Percentiles rank a stretch among this genome's conserved stretches.
Evolutionary conservation across 768 basidiomycete species (phyloP).

Genomic region (Phanerochaete carnosa): DNA sequence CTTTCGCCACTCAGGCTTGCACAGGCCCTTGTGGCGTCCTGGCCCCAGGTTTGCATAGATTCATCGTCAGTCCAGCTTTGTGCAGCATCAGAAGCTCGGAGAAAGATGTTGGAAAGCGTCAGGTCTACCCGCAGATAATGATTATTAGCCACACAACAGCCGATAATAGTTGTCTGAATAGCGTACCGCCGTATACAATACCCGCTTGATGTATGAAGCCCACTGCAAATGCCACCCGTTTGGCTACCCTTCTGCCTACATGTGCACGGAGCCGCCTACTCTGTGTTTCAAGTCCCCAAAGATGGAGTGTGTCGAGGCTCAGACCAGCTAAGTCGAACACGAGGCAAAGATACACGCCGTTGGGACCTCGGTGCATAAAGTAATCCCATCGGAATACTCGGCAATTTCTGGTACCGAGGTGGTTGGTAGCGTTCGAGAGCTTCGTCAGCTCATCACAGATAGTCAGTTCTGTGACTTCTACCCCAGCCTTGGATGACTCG

Average conservation of each 20-base stretch:
- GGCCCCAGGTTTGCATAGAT: neutral
- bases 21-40: neutral
- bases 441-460: constrained; percentile 33
- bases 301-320: constrained; percentile 29
- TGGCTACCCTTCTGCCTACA: constrained; percentile 34
- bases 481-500: neutral
- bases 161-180: too few relatives aligned
- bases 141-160: neutral
- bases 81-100: neutral
- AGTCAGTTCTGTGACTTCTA: constrained; percentile 26
- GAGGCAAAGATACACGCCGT: constrained; percentile 49
- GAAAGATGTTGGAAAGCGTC: neutral
- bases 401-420: constrained; percentile 12
- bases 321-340: constrained; percentile 46
- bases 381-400: constrained; percentile 36
- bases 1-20: neutral
- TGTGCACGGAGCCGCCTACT: constrained; percentile 31
- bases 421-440: neutral
- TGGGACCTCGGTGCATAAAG: constrained; percentile 45
- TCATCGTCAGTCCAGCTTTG: neutral
- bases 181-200: neutral
- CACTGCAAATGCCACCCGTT: constrained; percentile 25
- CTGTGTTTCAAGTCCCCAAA: constrained; percentile 28
- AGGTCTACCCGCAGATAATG: neutral
- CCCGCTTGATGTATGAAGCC: constrained; percentile 27